Base-by-base conservation (phyloP, 495 filamentous ascomycete species). In the Aspergillus saccharolyticus region DNA sequence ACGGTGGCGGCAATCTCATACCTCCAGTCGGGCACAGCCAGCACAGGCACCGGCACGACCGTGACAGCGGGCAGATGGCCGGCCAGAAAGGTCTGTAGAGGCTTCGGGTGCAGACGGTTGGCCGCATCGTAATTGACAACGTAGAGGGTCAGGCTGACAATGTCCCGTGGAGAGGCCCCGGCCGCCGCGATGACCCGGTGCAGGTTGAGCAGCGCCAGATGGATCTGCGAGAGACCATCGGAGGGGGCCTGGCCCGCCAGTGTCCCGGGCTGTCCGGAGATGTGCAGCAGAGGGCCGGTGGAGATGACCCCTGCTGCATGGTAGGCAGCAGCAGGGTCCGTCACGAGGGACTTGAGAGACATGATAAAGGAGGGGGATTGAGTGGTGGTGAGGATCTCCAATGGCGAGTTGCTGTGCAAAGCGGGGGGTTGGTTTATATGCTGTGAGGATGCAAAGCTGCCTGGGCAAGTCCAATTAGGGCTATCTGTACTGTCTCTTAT, bases 1-100 rank as follows among this genome's bases (percentile, higher is more conserved):
- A 66, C 60, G 1, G 67, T 54, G 3, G 68, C 70, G 22, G 73
- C 72, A 21, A 75, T 64, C 60, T 75, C 69, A 42, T 72, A 69
- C 4, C 65, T 56, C 53, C 60, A 65, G 16, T 52, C 65, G 1
- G 69, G 70, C 4, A 53, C 52, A 3, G 66, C 70, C 6, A 75
- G 57, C 18, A 56, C 43, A 14, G 67, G 17, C 0, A 75, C 70
- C 0, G 72, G 72, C n/a, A 73, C 60, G 1, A 72, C 53, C 3
- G 70, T 72, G 0, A 61, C 55, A 4, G 59, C 55, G 1, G 72
- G 72, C 2, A 69, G 61, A 52, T 72, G 67, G 4, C 60, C 59
- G 3, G 58, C 49, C 1, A 71, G 42, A 47, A 70, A 74, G n/a
- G 61, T 55, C 10, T 63, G 56, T 6, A 71, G 44, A 14, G 48